Percentiles rank a stretch among this genome's conserved stretches.
These are phyloP conservation scores for Ogataea nitratoaversa DNA, from an alignment of 805 yeast genomes.

Conservation along the genomic window DNA sequence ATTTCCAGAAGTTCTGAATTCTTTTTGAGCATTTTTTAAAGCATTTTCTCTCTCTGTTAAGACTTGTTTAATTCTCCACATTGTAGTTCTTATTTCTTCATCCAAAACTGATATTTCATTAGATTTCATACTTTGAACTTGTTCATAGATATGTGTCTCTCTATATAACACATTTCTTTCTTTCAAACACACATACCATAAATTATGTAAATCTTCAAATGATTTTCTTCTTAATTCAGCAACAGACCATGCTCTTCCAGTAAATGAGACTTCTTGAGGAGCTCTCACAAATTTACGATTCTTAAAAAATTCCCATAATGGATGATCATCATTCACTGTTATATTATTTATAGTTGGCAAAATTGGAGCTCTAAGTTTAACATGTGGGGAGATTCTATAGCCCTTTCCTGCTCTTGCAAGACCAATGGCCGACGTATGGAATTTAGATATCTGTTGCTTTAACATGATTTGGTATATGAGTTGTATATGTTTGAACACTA, in stretches of 20 bases:
- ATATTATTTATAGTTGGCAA: constrained; percentile 76
- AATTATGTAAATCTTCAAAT: constrained; percentile 83
- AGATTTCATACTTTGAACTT: constrained; percentile 28
- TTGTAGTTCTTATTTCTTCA: constrained; percentile 50
- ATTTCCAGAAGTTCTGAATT: constrained; percentile 39
- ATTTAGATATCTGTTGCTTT: constrained; percentile 18
- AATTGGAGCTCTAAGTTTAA: constrained; percentile 73
- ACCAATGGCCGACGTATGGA: constrained; percentile 34
- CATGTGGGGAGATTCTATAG: constrained; percentile 39
- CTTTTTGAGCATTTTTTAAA: constrained; percentile 52
- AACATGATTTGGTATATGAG: constrained; percentile 7
- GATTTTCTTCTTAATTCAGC: constrained; percentile 87
- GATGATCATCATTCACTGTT: constrained; percentile 77
- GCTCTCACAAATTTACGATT: constrained; percentile 59
- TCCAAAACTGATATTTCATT: constrained; percentile 22
- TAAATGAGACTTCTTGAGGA: constrained; percentile 45
- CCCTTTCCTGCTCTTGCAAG: constrained; percentile 29
- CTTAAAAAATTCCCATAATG: constrained; percentile 88
- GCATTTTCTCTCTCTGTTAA: constrained; percentile 81
- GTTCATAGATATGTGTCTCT: constrained; percentile 59
- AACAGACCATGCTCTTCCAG: constrained; percentile 79
- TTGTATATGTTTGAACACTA: neutral
- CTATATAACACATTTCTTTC: constrained; percentile 78
- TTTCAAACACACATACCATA: constrained; percentile 85
- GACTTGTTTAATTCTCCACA: constrained; percentile 83